Percentiles rank a stretch among this genome's conserved stretches.
These are phyloP conservation scores for Trichophyton simii DNA, from an alignment of 2,329 filamentous ascomycete genomes.

Conservation along the genomic window DNA sequence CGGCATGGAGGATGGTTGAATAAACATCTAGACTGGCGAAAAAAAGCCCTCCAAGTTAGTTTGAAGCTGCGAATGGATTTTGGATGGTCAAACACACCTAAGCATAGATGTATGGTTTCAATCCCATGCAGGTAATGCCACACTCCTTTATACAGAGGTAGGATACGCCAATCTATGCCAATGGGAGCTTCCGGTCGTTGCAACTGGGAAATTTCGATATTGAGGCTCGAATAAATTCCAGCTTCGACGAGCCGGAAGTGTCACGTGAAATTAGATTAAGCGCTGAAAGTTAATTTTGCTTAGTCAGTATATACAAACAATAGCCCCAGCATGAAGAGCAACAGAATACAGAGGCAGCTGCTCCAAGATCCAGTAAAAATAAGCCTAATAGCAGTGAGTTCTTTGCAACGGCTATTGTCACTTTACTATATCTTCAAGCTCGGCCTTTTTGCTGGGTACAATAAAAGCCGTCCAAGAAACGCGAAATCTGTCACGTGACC, in stretches of 20 bases:
- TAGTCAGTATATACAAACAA: background rate
- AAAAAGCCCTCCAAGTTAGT: background rate
- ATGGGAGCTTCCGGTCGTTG: background rate
- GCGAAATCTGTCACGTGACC: background rate
- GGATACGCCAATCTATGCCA: background rate
- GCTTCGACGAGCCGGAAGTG: background rate
- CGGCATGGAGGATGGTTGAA: background rate
- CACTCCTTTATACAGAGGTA: background rate
- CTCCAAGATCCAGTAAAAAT: too few species aligned
- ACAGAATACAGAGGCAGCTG: background rate
- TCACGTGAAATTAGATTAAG: background rate
- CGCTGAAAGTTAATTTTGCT: background rate
- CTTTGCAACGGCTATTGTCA: too few species aligned
- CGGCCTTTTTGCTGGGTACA: too few species aligned
- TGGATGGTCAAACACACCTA: background rate
- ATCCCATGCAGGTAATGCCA: background rate
- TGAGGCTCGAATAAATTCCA: background rate
- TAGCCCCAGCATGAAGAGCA: background rate
- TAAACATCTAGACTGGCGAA: background rate
- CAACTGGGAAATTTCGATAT: background rate
- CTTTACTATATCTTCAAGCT: too few species aligned
- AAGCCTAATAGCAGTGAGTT: too few species aligned
- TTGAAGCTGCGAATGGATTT: background rate
- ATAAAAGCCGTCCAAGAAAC: too few species aligned
- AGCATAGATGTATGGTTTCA: background rate